Evolutionary conservation across 768 basidiomycete species (phyloP).

Genomic region (Suillus bovinus): DNA sequence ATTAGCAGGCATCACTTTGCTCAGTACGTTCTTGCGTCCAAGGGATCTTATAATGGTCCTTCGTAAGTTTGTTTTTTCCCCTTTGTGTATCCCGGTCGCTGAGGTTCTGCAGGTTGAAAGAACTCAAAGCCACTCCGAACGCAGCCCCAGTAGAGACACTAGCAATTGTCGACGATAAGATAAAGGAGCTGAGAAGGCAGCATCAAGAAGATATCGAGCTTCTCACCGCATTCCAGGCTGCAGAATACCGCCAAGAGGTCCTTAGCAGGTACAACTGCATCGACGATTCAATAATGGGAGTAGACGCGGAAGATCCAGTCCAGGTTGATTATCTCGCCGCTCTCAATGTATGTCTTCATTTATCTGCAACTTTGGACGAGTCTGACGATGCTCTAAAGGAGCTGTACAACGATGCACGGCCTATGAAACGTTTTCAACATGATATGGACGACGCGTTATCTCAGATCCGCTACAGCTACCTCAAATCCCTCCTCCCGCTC

Average conservation of each 20-base stretch:
- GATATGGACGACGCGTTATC: constrained; percentile 32
- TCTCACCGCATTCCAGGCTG: constrained; percentile 30
- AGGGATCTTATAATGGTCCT: constrained; percentile 37
- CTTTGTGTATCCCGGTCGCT: background rate
- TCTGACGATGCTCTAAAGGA: constrained; percentile 16
- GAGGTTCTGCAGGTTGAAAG: constrained; percentile 24
- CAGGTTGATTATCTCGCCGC: constrained; percentile 29
- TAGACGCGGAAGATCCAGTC: constrained; percentile 24
- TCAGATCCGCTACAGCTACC: constrained; percentile 32
- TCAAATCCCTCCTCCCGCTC: constrained; percentile 25
- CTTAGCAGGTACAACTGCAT: constrained; percentile 26
- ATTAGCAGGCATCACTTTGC: constrained; percentile 37
- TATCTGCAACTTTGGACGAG: background rate
- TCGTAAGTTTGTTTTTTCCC: constrained; percentile 33
- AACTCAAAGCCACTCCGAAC: constrained; percentile 20
- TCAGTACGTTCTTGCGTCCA: constrained; percentile 41
- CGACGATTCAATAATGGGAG: constrained; percentile 28
- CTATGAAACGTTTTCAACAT: constrained; percentile 22
- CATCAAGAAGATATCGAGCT: constrained; percentile 33
- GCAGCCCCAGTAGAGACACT: constrained; percentile 24
- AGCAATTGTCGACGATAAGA: constrained; percentile 27
- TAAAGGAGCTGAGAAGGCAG: constrained; percentile 28
- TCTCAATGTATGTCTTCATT: constrained; percentile 18
- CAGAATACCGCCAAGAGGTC: constrained; percentile 35
- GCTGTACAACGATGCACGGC: constrained; percentile 18